A percentile compares a stretch with the other conserved stretches of the same genome.
Conservation (phyloP, 2,329 filamentous ascomycete species). For the Ophiostoma ulmi region DNA sequence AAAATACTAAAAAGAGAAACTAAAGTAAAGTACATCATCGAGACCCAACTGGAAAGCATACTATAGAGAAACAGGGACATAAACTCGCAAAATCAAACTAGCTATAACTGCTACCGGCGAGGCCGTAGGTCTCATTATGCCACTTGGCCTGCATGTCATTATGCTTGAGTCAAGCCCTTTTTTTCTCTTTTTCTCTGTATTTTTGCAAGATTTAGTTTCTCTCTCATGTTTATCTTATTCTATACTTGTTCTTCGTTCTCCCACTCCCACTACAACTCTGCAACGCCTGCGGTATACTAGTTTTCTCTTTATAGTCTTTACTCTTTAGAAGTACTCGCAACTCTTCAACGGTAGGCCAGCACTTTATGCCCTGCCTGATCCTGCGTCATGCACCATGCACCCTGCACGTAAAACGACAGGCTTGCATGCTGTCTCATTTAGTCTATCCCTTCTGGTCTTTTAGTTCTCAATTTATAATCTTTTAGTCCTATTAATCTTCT, state of each 20-base stretch:
- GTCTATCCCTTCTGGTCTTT: not conserved
- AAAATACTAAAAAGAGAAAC: not conserved
- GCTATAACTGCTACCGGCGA: not conserved
- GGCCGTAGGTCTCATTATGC: not conserved
- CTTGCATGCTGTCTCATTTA: conserved; percentile 3
- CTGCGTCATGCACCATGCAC: conserved; percentile 17
- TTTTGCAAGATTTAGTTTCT: not conserved
- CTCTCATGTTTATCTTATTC: not conserved
- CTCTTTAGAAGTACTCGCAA: not conserved
- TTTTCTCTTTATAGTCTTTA: not conserved
- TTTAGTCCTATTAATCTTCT: too few relatives aligned
- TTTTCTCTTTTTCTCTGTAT: not conserved
- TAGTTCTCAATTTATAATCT: not conserved
- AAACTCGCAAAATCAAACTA: not conserved
- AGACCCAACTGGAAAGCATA: not conserved
- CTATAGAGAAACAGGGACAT: not conserved
- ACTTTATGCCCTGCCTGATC: not conserved
- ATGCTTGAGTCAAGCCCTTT: not conserved
- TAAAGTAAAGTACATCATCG: too few relatives aligned
- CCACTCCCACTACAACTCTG: not conserved
- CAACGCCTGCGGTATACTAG: not conserved
- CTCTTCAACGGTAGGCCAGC: not conserved
- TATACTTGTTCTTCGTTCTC: not conserved
- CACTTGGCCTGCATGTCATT: conserved; percentile 9
- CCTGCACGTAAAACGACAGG: conserved; percentile 13